Conservation (phyloP, 768 basidiomycete genomes). For the Hydnomerulius pinastri region DNA sequence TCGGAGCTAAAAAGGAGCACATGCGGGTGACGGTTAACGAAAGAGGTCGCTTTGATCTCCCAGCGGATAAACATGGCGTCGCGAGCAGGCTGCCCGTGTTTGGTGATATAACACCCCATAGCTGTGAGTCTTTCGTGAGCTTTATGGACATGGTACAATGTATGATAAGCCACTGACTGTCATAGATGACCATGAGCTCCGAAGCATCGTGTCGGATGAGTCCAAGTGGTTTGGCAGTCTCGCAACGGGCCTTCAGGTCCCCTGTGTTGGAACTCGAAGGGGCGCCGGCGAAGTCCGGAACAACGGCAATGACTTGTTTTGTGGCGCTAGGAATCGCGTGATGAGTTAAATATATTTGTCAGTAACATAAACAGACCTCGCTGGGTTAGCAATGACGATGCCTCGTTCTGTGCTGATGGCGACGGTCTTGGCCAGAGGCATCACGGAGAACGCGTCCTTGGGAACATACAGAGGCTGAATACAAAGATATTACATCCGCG, state of each 20-base stretch:
- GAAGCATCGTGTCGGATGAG: slow-evolving; percentile 53
- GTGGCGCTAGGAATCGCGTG: slow-evolving; percentile 36
- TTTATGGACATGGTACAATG: no score
- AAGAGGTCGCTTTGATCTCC: slow-evolving; percentile 71
- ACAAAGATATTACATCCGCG: no score
- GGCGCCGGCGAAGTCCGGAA: slow-evolving; percentile 59
- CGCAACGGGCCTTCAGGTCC: slow-evolving; percentile 59
- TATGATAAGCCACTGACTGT: slow-evolving; percentile 48
- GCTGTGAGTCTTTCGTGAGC: no score
- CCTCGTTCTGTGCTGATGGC: slow-evolving; percentile 67
- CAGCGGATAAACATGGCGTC: slow-evolving; percentile 69
- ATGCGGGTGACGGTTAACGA: slow-evolving; percentile 59
- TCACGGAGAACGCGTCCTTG: slow-evolving; percentile 65
- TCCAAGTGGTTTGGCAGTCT: slow-evolving; percentile 64
- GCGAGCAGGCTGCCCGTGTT: slow-evolving; percentile 64
- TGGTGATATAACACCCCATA: slow-evolving; percentile 76
- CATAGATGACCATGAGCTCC: slow-evolving; percentile 74
- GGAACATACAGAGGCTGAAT: slow-evolving; percentile 76
- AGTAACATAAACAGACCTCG: slow-evolving; percentile 48
- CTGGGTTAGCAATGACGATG: slow-evolving; percentile 66
- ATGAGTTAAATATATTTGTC: not conserved
- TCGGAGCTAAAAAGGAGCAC: slow-evolving; percentile 72
- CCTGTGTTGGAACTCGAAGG: slow-evolving; percentile 41
- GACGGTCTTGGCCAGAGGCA: slow-evolving; percentile 59
- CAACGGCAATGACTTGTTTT: slow-evolving; percentile 43